Conservation (phyloP, 1,284 basidiomycete genomes). For the Phylloporus sp. region DNA sequence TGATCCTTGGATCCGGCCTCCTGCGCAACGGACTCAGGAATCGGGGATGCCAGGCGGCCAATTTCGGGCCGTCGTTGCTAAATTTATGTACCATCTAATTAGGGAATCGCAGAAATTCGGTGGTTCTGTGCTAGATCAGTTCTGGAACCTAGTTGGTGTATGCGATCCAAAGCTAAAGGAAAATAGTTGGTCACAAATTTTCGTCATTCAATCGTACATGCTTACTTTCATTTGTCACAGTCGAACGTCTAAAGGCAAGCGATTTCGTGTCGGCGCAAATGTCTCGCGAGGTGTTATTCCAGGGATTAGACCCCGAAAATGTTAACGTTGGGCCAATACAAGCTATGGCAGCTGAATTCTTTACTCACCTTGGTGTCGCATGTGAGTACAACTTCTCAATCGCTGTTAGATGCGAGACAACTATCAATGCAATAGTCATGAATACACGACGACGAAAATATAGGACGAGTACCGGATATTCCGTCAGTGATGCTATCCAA, state of each 20-base stretch:
- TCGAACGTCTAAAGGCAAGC: background rate
- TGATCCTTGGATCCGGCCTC: too few species aligned
- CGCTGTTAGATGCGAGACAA: background rate
- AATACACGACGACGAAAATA: background rate
- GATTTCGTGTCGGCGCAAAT: background rate
- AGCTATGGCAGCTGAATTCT: background rate
- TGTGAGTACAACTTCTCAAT: background rate
- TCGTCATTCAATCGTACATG: background rate
- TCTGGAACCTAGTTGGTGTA: too few species aligned
- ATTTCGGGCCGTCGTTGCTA: too few species aligned
- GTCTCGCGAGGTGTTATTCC: background rate
- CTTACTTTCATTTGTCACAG: background rate
- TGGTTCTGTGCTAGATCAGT: too few species aligned
- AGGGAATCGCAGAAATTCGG: too few species aligned
- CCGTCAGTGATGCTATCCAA: background rate
- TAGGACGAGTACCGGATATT: background rate
- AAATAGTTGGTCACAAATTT: too few species aligned
- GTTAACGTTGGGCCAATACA: background rate
- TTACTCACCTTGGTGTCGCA: background rate
- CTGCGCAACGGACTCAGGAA: too few species aligned
- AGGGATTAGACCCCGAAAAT: background rate
- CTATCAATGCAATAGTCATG: background rate
- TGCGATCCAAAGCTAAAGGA: too few species aligned
- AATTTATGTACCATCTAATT: too few species aligned
- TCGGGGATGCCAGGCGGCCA: too few species aligned